Percentiles rank a stretch among this genome's conserved stretches.
Conservation (phyloP, 176 grass and related monocot species). For the Oryza glumipatula region DNA sequence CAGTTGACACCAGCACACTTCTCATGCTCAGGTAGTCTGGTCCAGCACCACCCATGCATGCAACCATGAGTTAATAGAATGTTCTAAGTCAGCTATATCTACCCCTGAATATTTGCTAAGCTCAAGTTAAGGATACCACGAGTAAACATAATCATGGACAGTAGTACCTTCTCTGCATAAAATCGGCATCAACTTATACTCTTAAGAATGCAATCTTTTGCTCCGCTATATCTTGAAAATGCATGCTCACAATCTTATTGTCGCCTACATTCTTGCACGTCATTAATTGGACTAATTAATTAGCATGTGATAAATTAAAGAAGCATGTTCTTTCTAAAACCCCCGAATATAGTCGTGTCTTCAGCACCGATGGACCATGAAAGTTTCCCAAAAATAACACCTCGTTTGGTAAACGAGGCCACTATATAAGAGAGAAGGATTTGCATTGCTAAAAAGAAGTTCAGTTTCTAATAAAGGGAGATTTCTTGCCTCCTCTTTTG, state of each 20-base stretch:
- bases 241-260: neutral
- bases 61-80: too few relatives aligned
- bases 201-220: neutral
- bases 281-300: neutral
- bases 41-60: neutral
- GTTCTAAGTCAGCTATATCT: too few relatives aligned
- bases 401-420: neutral
- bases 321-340: neutral
- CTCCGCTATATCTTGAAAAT: neutral
- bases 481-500: constrained; percentile 45
- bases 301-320: constrained; percentile 16
- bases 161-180: neutral
- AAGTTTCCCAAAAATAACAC: constrained; percentile 39
- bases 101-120: too few relatives aligned
- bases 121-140: too few relatives aligned
- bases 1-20: neutral
- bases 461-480: constrained; percentile 35
- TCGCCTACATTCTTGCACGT: neutral
- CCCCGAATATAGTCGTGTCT: neutral
- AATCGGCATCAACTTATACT: neutral
- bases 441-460: neutral
- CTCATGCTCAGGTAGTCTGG: neutral
- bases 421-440: constrained; percentile 44
- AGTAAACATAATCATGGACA: neutral
- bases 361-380: neutral